These are phyloP conservation scores for Ophiostoma pallidulum DNA, from an alignment of 2,329 filamentous ascomycete species.

Conservation along the genomic window DNA sequence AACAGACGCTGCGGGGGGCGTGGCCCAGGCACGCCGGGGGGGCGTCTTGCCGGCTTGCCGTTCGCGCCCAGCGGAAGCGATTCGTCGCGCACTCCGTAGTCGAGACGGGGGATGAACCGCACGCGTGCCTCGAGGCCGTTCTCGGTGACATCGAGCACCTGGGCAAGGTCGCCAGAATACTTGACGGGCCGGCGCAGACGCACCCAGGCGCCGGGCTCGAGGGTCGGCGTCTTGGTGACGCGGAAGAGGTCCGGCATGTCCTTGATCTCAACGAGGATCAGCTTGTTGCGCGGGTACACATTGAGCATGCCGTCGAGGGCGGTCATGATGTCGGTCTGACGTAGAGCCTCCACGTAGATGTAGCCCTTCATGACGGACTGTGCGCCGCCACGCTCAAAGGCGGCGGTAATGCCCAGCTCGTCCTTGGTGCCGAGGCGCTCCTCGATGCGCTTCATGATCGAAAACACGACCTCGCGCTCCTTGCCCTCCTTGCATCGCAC, in stretches of 20 bases:
- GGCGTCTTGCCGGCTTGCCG: constrained; percentile 70
- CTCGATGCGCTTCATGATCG: constrained; percentile 80
- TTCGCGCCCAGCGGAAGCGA: constrained; percentile 38
- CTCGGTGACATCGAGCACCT: constrained; percentile 84
- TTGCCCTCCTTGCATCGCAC: constrained; percentile 91
- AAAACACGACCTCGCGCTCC: constrained; percentile 81
- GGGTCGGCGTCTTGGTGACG: constrained; percentile 73
- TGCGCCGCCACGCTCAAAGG: constrained; percentile 77
- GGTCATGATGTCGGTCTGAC: constrained; percentile 74
- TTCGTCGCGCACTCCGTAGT: constrained; percentile 85
- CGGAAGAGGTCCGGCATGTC: constrained; percentile 96
- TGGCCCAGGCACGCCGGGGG: constrained; percentile 47
- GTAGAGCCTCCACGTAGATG: constrained; percentile 86
- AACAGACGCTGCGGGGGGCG: constrained; percentile 83
- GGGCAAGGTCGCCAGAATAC: constrained; percentile 82
- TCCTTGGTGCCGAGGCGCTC: constrained; percentile 71
- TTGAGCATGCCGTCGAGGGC: constrained; percentile 79
- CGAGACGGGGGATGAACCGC: constrained; percentile 78
- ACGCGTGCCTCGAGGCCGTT: constrained; percentile 86
- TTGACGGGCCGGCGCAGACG: constrained; percentile 71
- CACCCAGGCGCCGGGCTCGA: constrained; percentile 86
- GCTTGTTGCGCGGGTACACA: constrained; percentile 79
- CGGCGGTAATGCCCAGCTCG: constrained; percentile 74
- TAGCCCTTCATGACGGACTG: constrained; percentile 82
- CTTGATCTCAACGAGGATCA: constrained; percentile 85